Evolutionary conservation across 2,329 filamentous ascomycete genomes (phyloP).

Genomic region (Arthrobotrys sinensis): DNA sequence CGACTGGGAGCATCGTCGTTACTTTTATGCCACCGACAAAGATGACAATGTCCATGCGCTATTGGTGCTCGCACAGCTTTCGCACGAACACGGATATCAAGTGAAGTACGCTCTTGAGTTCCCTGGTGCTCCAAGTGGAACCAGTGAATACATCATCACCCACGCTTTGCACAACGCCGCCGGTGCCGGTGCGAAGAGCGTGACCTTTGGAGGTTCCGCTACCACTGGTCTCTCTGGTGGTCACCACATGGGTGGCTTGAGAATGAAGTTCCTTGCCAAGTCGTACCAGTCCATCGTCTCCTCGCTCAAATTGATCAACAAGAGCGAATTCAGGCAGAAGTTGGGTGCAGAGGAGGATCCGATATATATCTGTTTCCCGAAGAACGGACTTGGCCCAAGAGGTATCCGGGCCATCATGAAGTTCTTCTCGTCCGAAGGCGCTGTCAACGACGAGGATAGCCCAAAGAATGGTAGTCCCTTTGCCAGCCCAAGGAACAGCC

Average conservation of each 20-base stretch:
- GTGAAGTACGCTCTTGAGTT: conserved; percentile 98
- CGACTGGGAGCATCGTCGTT: conserved; percentile 85
- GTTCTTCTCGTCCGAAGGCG: conserved; percentile 70
- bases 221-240: conserved; percentile 81
- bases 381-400: conserved; percentile 84
- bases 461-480: conserved; percentile 44
- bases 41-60: conserved; percentile 81
- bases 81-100: conserved; percentile 87
- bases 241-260: conserved; percentile 83
- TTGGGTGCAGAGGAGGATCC: conserved; percentile 87
- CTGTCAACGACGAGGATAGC: conserved; percentile 46
- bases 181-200: conserved; percentile 74
- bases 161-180: conserved; percentile 77
- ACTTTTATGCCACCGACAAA: conserved; percentile 83
- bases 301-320: conserved; percentile 84
- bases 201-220: conserved; percentile 91
- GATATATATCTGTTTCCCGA: conserved; percentile 91
- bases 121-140: conserved; percentile 85
- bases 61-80: conserved; percentile 85
- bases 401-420: conserved; percentile 88
- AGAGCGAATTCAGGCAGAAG: conserved; percentile 92
- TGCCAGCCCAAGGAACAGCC: conserved; percentile 53
- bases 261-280: conserved; percentile 84
- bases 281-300: conserved; percentile 87
- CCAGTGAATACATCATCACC: conserved; percentile 86